Base-by-base conservation (phyloP, 495 filamentous ascomycete species). In the Aspergillus carlsbadensis region DNA sequence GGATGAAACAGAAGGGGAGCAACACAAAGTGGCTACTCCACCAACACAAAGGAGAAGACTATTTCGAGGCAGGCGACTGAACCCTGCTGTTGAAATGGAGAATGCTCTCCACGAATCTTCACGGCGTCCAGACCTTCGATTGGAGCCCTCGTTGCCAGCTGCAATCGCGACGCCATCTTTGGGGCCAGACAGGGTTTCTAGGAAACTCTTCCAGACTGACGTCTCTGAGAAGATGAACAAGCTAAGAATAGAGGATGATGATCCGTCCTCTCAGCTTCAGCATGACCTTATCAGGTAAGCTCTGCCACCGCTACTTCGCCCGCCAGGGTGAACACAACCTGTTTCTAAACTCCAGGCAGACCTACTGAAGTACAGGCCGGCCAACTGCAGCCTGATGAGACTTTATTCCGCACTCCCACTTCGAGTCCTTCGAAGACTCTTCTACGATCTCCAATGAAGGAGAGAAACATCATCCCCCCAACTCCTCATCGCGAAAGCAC, bases 401-500 rank as follows among this genome's bases (percentile, higher is more conserved):
- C 24, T 52, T 55, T 45, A 29, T 64, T 60, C 56, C 62, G 61
- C 62, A 80, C 73, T 59, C 81, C 75, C 26, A 75, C 78, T 31
- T 42, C 65, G 21, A 82, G 73, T 47, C 79, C 81, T 26, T 65
- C 71, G 0, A 80, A 75, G 54, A 51, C 56, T 8, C 58, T 58
- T 10, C 68, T 84, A 10, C 66, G 65, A 14, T 86, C 84, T 2
- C 84, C 84, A 5, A 74, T 72, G 0, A 85, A 84, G 59, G 61
- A 67, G n/a, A 74, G 65, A 39, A 43, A 46, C 18, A 59, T 68
- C 1, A 79, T 86, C 29, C 83, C 83, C 31, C 72, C 77, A 2
- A 78, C 79, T 3, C 80, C 81, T 0, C 81, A 89, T 64, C 81
- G 85, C 41, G 85, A 86, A 40, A 87, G 79, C 49, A 79, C 84